These are phyloP conservation scores for Paramecium sonneborni DNA, from an alignment of 73 alveolate genomes.

Conservation along the genomic window DNA sequence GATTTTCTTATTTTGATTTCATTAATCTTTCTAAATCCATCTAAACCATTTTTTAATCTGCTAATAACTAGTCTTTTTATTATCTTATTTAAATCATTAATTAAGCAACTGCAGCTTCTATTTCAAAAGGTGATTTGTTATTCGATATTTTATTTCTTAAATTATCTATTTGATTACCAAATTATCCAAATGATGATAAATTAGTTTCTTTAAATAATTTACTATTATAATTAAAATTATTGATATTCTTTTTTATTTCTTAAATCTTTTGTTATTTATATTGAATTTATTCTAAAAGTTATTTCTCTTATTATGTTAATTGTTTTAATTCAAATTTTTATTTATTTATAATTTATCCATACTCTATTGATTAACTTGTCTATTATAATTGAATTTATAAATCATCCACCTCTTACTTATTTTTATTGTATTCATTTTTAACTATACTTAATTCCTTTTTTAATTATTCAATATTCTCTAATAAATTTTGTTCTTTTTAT, in stretches of 20 bases:
- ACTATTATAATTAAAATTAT: background rate
- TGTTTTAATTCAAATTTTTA: conserved; percentile 42
- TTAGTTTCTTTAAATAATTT: background rate
- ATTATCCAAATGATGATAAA: background rate
- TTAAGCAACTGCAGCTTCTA: background rate
- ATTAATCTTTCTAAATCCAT: background rate
- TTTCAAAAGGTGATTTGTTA: conserved; percentile 24
- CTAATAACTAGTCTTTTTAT: background rate
- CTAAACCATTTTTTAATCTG: background rate
- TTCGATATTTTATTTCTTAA: background rate
- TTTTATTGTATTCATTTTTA: background rate
- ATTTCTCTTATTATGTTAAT: background rate
- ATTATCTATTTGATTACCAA: background rate
- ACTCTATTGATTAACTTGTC: background rate
- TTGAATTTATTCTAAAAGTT: background rate
- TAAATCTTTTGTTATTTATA: background rate
- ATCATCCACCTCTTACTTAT: conserved; percentile 20
- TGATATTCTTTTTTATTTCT: conserved; percentile 13
- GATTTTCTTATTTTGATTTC: background rate
- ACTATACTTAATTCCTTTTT: background rate
- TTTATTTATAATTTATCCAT: background rate
- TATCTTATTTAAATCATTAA: background rate
- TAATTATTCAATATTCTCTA: background rate
- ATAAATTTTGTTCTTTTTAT: background rate
- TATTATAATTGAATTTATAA: background rate